phyloP scores from a whole-genome alignment of 257 asterid species.

The Solanum ossicruentum region DNA sequence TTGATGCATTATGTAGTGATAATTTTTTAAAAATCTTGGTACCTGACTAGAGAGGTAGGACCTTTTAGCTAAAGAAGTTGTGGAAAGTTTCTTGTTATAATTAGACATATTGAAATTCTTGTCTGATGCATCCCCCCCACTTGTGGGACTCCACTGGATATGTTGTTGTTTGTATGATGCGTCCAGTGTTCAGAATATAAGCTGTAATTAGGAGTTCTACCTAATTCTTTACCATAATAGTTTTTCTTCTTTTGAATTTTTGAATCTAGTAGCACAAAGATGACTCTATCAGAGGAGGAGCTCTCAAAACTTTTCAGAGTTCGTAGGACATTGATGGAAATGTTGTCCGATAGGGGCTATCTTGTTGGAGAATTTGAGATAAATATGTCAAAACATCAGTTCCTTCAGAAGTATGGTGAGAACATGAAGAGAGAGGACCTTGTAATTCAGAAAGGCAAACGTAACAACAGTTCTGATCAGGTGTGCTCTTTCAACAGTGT shows the following conservation, averaged over 20 bases:
- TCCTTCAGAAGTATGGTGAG: slow-evolving; percentile 42
- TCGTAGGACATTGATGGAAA: slow-evolving; percentile 20
- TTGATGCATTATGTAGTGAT: not conserved
- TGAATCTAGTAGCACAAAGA: not conserved
- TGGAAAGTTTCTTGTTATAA: not conserved
- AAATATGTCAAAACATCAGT: slow-evolving; percentile 9
- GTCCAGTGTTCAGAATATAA: not conserved
- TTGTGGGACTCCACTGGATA: too few species aligned
- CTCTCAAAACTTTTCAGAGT: slow-evolving; percentile 7
- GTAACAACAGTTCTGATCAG: slow-evolving; percentile 46
- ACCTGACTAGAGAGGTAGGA: not conserved
- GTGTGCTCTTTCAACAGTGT: slow-evolving; percentile 10
- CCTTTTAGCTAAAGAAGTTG: not conserved
- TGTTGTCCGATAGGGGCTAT: slow-evolving; percentile 24
- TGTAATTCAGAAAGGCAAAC: slow-evolving; percentile 33
- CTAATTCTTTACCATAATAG: not conserved
- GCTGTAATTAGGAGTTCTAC: not conserved
- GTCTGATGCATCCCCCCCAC: not conserved
- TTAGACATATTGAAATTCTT: not conserved
- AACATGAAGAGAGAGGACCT: slow-evolving; percentile 84
- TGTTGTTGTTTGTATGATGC: not conserved
- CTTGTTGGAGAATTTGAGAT: slow-evolving; percentile 23
- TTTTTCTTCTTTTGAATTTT: not conserved
- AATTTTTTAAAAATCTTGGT: not conserved
- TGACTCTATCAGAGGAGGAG: slow-evolving; percentile 1